Conservation (phyloP, 768 basidiomycete genomes). For the Rhodosporidiobolus odoratus region DNA sequence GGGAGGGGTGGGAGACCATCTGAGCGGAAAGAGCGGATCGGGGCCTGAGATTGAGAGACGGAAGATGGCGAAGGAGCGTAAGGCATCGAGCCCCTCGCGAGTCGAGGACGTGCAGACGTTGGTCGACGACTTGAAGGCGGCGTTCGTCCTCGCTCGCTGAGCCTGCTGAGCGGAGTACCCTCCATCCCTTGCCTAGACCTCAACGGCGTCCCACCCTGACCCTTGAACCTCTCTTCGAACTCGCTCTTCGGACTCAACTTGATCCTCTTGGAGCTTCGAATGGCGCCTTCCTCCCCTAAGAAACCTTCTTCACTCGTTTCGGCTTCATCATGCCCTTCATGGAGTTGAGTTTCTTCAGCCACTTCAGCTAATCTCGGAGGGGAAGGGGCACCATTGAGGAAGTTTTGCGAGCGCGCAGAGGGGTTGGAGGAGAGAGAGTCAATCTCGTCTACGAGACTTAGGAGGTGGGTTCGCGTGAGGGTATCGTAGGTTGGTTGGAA, state of each 20-base stretch:
- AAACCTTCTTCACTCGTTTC: constrained; percentile 11
- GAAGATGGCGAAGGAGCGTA: not conserved
- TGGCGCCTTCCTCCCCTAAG: constrained; percentile 29
- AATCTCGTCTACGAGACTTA: constrained; percentile 88
- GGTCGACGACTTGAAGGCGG: too few species aligned
- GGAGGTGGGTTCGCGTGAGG: constrained; percentile 87
- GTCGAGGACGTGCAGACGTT: not conserved
- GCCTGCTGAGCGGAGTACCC: too few species aligned
- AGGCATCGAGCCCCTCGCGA: not conserved
- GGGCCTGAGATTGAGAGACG: not conserved
- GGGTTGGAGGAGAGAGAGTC: constrained; percentile 48
- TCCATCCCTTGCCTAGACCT: too few species aligned
- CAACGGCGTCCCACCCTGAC: too few species aligned
- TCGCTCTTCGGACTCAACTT: constrained; percentile 59
- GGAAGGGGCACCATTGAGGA: not conserved
- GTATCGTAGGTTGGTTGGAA: constrained; percentile 96
- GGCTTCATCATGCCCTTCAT: not conserved
- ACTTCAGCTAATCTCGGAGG: not conserved
- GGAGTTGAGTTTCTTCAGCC: too few species aligned
- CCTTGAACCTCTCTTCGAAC: not conserved
- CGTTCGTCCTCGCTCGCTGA: too few species aligned
- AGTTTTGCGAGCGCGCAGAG: not conserved
- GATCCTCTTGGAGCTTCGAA: constrained; percentile 68
- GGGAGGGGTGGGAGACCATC: not conserved
- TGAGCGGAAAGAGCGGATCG: not conserved